A percentile compares a stretch with the other conserved stretches of the same genome.
phyloP scores from a whole-genome alignment of 2,329 filamentous ascomycete genomes.

The Xylariales sp. region DNA sequence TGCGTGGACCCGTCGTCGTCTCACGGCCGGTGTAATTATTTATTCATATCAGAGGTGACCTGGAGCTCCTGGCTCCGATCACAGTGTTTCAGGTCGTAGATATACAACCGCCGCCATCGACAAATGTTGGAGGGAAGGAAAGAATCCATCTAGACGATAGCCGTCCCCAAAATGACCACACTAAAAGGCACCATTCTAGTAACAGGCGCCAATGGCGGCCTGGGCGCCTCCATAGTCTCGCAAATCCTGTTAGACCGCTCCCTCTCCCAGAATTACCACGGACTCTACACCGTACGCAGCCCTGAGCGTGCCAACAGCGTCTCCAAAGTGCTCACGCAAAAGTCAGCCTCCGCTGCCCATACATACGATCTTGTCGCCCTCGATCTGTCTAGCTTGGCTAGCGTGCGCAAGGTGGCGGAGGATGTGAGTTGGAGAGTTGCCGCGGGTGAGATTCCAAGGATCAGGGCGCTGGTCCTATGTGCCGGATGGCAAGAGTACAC shows the following conservation, averaged over 20 bases:
- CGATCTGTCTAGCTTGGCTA: conserved; percentile 19
- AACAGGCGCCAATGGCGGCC: conserved; percentile 35
- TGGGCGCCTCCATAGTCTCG: conserved; percentile 30
- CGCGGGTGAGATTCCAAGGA: conserved; percentile 20
- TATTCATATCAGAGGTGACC: no score
- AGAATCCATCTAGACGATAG: no score
- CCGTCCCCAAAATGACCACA: neutral
- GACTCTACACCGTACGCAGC: conserved; percentile 34
- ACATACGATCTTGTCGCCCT: conserved; percentile 28
- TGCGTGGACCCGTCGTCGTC: no score
- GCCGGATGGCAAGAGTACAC: conserved; percentile 21
- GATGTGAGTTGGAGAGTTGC: conserved; percentile 16
- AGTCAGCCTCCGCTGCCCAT: conserved; percentile 18
- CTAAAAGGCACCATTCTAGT: conserved; percentile 29
- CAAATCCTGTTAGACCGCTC: conserved; percentile 23
- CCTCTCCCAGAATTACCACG: conserved; percentile 27
- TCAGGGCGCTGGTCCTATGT: conserved; percentile 22
- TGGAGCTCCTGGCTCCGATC: no score
- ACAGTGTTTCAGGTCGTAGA: no score
- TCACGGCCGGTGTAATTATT: no score
- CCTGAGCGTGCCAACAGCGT: conserved; percentile 25
- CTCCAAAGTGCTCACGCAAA: conserved; percentile 17
- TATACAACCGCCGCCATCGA: no score
- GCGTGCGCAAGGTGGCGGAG: conserved; percentile 14
- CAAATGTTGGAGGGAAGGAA: no score